These are phyloP conservation scores for Anthracocystis walkeri DNA, from an alignment of 1,284 basidiomycete species.

Conservation along the genomic window DNA sequence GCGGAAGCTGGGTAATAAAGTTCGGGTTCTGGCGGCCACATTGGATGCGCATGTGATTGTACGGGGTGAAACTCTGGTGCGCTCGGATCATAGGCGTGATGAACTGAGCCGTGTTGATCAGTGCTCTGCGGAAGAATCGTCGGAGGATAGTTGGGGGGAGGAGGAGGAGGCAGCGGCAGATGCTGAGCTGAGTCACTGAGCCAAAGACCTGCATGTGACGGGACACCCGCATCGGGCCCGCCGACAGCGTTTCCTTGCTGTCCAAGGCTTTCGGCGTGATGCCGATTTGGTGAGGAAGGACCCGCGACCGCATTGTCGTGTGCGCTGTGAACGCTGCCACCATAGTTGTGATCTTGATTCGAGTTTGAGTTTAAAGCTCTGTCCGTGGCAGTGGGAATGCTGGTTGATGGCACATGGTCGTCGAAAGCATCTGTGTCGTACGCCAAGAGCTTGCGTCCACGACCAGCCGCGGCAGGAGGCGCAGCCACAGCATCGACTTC, in stretches of 20 bases:
- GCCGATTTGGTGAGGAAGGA: slow-evolving; percentile 10
- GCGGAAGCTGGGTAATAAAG: slow-evolving; percentile 8
- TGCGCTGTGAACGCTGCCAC: background rate
- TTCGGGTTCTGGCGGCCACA: slow-evolving; percentile 8
- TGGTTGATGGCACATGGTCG: background rate
- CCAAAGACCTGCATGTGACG: slow-evolving; percentile 9
- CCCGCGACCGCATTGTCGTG: slow-evolving; percentile 2
- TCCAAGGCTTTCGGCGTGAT: background rate
- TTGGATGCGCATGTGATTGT: slow-evolving; percentile 9
- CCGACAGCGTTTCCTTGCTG: background rate
- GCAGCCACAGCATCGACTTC: slow-evolving; percentile 10
- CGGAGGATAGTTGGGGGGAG: slow-evolving; percentile 24
- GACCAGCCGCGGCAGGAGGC: background rate
- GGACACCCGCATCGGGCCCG: background rate
- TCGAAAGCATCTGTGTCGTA: slow-evolving; percentile 28
- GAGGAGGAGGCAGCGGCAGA: background rate
- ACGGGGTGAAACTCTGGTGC: slow-evolving; percentile 29
- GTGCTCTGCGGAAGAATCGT: slow-evolving; percentile 13
- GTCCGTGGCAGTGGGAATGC: background rate
- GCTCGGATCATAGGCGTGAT: slow-evolving; percentile 26
- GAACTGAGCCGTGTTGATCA: slow-evolving; percentile 2
- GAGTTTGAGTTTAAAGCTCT: slow-evolving; percentile 1
- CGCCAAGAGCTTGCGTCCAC: slow-evolving; percentile 21
- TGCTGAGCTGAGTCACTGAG: background rate
- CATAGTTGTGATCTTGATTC: slow-evolving; percentile 2